Evolutionary conservation across 805 yeast species (phyloP), one percentile per base, ranked within the genome.

Genomic region (Starmera quercuum): DNA sequence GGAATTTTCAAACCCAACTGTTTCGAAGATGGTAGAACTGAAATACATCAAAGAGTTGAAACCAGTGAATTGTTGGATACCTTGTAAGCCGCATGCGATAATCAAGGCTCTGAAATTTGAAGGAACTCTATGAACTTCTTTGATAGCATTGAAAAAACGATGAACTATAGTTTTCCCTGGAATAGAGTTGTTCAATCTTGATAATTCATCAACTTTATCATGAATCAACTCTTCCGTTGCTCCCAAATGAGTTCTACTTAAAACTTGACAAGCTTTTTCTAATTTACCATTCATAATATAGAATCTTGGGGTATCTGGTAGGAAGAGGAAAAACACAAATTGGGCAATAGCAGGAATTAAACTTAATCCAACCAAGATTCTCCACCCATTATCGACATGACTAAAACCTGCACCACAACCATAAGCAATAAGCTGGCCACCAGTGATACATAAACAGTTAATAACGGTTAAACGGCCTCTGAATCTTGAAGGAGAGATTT

Each of bases 1-100:
- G 8, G 97, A 73, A 55, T 88, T 76, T 41, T 74, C 52, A 55
- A 88, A 90, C 3, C 97, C 98, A 34, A 88, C 85, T 28, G 88
- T 77, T 58, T 87, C 79, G 53, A 92, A 92, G 45, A 92, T 82
- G 2, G 97, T 88, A 23, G 95, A 78, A 31, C 95, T 82, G 60
- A 88, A 90, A 64, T 92, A 90, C 95, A 90, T 84, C 49, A 90
- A 71, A 6, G 97, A 85, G 63, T 90, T 92, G 75, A 90, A 90
- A 45, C 97, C 97, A 13, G 95, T 83, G 49, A 90, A 86, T 62
- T 90, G 98, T 65, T 90, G 97, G 51, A 92, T 82, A 38, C 95
- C 96, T 62, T 92, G 97, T 44, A 90, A 63, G 22, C 94, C 95
- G 66, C 96, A 87, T 9, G 90, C 92, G 50, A 90, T 77, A 22